Evolutionary conservation across 2,329 filamentous ascomycete genomes (phyloP), one percentile per base, ranked within the genome.

Genomic region (Aspergillus ruber): DNA sequence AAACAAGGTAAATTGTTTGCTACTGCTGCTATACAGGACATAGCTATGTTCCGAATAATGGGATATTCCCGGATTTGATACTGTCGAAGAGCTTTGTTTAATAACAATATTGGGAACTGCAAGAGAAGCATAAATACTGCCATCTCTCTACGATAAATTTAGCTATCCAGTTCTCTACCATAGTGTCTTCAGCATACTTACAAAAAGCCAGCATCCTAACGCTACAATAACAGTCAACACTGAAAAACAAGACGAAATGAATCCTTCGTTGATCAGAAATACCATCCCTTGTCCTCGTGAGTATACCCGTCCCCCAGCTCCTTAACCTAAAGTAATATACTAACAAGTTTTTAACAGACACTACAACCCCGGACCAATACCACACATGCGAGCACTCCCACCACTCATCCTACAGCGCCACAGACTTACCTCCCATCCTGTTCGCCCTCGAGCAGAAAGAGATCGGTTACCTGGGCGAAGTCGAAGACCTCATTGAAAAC

Each of bases 361-460:
- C 20, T 8, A 35, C 44, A 5, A 44, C 44, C 12, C 56, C 56
- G 6, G 45, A 46, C 25, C 38, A 27, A 10, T 44, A 48, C 18
- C 59, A 63, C 41, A 63, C 60, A 8, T 63, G 60, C 41, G 3
- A 21, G n/a, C 57, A 62, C 38, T 48, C 52, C 7, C 49, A 59
- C 39, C 58, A 59, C 39, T 49, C 50, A 3, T n/a, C 6, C 0
- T 63, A 55, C 45, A 56, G 42, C 1, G 47, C 50, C 32, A 38
- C 20, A 10, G 48, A 55, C 17, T 50, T 62, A 2, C 60, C 60
- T 6, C 52, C 57, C 6, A 20, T 63, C 2, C 52, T 63, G 5
- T 63, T 63, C 44, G 48, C 48, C 17, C 38, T 62, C 17, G 59
- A 63, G 8, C 39, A 53, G 2, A 54, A 50, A 3, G 9, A 20